Conservation (phyloP, 2,329 filamentous ascomycete species). For the Hypomyces perniciosus region DNA sequence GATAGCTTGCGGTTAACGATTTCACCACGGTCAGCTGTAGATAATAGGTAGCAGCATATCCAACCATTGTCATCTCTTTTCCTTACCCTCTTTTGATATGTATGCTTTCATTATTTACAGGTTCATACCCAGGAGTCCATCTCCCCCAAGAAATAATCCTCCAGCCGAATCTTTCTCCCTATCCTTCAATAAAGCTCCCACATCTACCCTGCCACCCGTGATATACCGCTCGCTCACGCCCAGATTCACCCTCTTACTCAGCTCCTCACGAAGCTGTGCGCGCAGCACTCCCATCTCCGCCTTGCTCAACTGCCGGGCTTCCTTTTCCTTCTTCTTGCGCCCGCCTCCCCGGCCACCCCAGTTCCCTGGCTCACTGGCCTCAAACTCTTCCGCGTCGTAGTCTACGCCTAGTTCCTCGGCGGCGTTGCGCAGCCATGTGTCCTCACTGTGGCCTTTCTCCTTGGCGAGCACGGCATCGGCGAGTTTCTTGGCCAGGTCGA, state of each 20-base stretch:
- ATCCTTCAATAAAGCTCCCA: slow-evolving; percentile 63
- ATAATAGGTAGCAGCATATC: too few species aligned
- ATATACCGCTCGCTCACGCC: slow-evolving; percentile 86
- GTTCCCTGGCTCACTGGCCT: slow-evolving; percentile 62
- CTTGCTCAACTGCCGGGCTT: slow-evolving; percentile 62
- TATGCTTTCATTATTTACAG: neutral
- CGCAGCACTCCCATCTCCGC: slow-evolving; percentile 64
- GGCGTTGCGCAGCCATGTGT: slow-evolving; percentile 75
- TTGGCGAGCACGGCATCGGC: slow-evolving; percentile 79
- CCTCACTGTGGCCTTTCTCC: slow-evolving; percentile 76
- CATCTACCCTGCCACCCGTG: slow-evolving; percentile 75
- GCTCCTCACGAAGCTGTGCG: slow-evolving; percentile 64
- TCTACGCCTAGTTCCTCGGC: slow-evolving; percentile 93
- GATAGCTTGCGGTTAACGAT: too few species aligned
- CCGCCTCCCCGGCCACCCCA: slow-evolving; percentile 65
- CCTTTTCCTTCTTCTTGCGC: slow-evolving; percentile 67
- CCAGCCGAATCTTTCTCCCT: slow-evolving; percentile 40
- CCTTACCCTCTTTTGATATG: neutral
- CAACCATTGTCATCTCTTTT: neutral
- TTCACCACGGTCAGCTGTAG: too few species aligned
- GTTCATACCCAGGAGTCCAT: slow-evolving; percentile 26
- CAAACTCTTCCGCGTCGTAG: slow-evolving; percentile 84
- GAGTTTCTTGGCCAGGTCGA: slow-evolving; percentile 78
- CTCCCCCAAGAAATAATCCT: slow-evolving; percentile 34
- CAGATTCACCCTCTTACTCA: slow-evolving; percentile 71